Base-by-base conservation (phyloP, 2,329 filamentous ascomycete genomes). In the Microcyclosporella mali region DNA sequence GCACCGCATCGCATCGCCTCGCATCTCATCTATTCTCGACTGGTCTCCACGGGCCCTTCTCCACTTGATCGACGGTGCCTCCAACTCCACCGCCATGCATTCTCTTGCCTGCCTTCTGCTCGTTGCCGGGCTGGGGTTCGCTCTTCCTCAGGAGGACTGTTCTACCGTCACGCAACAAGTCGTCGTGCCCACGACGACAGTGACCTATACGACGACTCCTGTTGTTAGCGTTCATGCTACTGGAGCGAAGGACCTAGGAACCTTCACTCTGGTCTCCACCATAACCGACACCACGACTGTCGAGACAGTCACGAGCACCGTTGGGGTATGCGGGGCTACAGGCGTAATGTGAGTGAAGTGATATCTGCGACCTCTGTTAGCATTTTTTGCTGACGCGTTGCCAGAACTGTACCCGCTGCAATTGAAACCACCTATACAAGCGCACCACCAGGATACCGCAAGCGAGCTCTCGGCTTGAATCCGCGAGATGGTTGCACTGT, bases 151-250 rank as follows among this genome's bases (percentile, higher is more conserved):
- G 39, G 51, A 55, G 4, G 38, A 32, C 31, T 62, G 59, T 43
- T 45, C 43, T 9, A 61, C 58, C 10, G 51, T 45, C 15, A 62
- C 58, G 9, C 46, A 30, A 11, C 48, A 57, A 36, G 50, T 56
- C 31, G 56, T 60, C 14, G 41, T 57, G 14, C 59, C 59, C 3
- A 61, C 58, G 9, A 52, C 35, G 28, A 62, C 59, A n/a, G 50
- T 49, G 15, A 61, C 58, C 4, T 61, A 58, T 47, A 43, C 41
- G 2, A 51, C 49, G 14, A 60, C 56, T 6, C 41, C 43, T 14
- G 55, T 61, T 12, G 41, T 51, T 12, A 59, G 57, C 8, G 47
- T 52, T 6, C 36, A 44, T 30, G 49, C 56, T 3, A 53, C 51
- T 4, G 57, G 55, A 1, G 35, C 58, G 3, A 33, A 51, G 12